A percentile compares a stretch with the other conserved stretches of the same genome.
These are phyloP conservation scores for Yarrowia keelungensis DNA, from an alignment of 805 yeast genomes.

Conservation along the genomic window DNA sequence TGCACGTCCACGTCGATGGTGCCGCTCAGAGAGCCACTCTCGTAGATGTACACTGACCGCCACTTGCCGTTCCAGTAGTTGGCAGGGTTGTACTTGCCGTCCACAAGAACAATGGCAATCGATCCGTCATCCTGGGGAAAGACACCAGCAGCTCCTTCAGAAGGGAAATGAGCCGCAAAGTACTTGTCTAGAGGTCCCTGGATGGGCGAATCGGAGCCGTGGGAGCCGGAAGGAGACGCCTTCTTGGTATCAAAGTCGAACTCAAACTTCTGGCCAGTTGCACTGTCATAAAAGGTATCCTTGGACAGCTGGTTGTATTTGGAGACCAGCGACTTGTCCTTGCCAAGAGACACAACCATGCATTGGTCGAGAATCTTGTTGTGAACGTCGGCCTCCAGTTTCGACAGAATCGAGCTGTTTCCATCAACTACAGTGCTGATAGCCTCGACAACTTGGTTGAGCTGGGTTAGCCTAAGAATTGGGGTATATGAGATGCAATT, in stretches of 20 bases:
- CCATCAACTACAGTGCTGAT: constrained; percentile 42
- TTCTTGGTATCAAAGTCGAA: constrained; percentile 46
- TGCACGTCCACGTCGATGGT: constrained; percentile 75
- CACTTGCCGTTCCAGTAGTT: constrained; percentile 92
- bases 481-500: no score
- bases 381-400: constrained; percentile 51
- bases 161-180: constrained; percentile 71
- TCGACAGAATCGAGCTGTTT: constrained; percentile 49
- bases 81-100: constrained; percentile 71
- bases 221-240: constrained; percentile 41
- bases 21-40: constrained; percentile 57
- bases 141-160: constrained; percentile 57
- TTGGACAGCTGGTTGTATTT: constrained; percentile 58
- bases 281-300: constrained; percentile 60
- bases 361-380: constrained; percentile 54
- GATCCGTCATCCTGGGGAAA: constrained; percentile 51
- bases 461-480: constrained; percentile 41
- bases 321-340: constrained; percentile 54
- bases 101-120: constrained; percentile 63
- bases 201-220: constrained; percentile 12
- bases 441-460: constrained; percentile 52
- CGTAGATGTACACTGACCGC: constrained; percentile 68
- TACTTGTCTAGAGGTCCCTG: constrained; percentile 51
- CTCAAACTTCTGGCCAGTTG: constrained; percentile 44
- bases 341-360: constrained; percentile 49